phyloP scores from a whole-genome alignment of 192 early-diverging fungal genomes.

The Coemansia sp. region DNA sequence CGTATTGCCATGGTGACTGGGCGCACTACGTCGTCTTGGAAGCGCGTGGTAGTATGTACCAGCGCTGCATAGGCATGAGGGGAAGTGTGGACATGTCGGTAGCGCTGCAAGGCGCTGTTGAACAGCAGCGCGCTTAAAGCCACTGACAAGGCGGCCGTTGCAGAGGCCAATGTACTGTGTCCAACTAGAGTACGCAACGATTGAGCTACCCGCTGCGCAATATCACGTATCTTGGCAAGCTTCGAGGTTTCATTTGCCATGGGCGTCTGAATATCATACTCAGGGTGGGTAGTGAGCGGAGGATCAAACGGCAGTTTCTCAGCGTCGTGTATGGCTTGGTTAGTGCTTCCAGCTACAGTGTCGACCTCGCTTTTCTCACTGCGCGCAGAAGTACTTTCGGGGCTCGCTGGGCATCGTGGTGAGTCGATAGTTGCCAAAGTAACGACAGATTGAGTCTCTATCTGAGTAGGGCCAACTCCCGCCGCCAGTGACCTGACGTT shows the following conservation, averaged over 20 bases:
- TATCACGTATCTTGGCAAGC: not conserved
- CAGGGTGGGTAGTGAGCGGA: not conserved
- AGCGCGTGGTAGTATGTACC: constrained; percentile 1
- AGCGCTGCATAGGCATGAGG: not conserved
- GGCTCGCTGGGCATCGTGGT: not conserved
- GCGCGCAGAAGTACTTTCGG: not conserved
- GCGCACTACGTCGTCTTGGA: constrained; percentile 17
- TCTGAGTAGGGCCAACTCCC: not conserved
- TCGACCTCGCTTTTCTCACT: not conserved
- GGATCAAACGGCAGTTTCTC: not conserved
- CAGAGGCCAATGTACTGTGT: not conserved
- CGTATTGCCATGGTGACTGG: constrained; percentile 22
- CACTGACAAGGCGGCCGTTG: constrained; percentile 6
- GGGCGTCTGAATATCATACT: not conserved
- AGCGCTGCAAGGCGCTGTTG: constrained; percentile 12
- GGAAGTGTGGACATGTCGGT: not conserved
- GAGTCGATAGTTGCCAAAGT: not conserved
- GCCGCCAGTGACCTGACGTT: not conserved
- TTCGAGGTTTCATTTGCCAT: not conserved
- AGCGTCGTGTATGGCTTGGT: not conserved
- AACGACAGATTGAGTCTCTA: not conserved
- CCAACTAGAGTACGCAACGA: not conserved
- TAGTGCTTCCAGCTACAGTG: not conserved
- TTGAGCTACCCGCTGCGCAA: not conserved
- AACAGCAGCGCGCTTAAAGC: constrained; percentile 15